These are phyloP conservation scores for Hanseniaspora nectarophila DNA, from an alignment of 805 yeast species.

Conservation along the genomic window DNA sequence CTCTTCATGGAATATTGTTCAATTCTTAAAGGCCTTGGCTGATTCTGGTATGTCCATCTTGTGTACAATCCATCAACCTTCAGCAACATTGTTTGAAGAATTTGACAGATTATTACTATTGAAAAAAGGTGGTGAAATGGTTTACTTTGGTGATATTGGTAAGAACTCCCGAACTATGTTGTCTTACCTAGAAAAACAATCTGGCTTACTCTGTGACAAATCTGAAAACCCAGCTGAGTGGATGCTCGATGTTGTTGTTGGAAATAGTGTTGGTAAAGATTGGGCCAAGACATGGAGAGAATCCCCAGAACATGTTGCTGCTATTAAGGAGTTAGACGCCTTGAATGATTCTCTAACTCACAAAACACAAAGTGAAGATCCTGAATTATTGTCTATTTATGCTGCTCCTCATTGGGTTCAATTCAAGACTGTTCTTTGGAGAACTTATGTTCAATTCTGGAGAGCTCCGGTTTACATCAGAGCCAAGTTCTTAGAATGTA, in stretches of 20 bases:
- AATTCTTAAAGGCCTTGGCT: slow-evolving; percentile 54
- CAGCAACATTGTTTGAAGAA: slow-evolving; percentile 55
- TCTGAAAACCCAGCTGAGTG: slow-evolving; percentile 68
- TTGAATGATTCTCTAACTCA: slow-evolving; percentile 39
- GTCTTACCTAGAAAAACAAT: slow-evolving; percentile 55
- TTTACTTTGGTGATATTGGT: slow-evolving; percentile 74
- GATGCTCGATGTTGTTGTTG: slow-evolving; percentile 32
- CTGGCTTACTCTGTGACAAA: slow-evolving; percentile 54
- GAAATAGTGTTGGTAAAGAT: slow-evolving; percentile 56
- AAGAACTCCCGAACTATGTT: slow-evolving; percentile 46
- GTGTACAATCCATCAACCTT: slow-evolving; percentile 71
- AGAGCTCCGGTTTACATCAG: slow-evolving; percentile 51
- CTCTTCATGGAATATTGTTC: slow-evolving; percentile 59
- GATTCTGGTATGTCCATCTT: slow-evolving; percentile 62
- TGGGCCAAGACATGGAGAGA: slow-evolving; percentile 54
- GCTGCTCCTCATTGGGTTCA: slow-evolving; percentile 37
- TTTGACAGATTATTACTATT: slow-evolving; percentile 57
- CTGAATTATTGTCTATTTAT: slow-evolving; percentile 33
- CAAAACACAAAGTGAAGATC: slow-evolving; percentile 27
- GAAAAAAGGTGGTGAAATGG: slow-evolving; percentile 68
- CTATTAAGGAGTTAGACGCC: slow-evolving; percentile 40
- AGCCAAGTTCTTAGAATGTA: slow-evolving; percentile 44
- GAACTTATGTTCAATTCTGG: slow-evolving; percentile 53
- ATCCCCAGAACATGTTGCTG: slow-evolving; percentile 40
- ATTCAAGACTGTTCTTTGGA: slow-evolving; percentile 34